Conservation (phyloP, 192 early-diverging fungal species). For the Linnemannia hyalina region DNA sequence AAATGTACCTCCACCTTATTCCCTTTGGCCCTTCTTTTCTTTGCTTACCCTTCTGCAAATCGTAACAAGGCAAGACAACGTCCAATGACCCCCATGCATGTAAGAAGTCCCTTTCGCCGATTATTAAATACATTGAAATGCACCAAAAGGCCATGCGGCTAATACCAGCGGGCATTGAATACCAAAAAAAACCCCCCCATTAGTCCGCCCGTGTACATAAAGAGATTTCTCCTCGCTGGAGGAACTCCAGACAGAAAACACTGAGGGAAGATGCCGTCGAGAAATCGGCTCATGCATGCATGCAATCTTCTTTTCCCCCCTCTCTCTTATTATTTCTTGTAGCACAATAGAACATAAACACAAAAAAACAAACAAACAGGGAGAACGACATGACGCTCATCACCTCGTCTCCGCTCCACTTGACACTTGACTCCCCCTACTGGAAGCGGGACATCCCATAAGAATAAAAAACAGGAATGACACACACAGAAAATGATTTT, state of each 20-base stretch:
- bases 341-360: background rate
- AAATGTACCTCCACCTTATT: background rate
- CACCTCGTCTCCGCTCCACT: background rate
- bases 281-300: constrained; percentile 1
- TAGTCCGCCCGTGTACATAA: background rate
- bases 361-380: background rate
- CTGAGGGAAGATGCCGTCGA: background rate
- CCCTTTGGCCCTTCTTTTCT: background rate
- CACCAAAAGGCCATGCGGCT: constrained; percentile 7
- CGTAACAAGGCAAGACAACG: background rate
- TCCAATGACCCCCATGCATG: background rate
- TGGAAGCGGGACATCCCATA: too few relatives aligned
- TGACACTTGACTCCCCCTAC: background rate
- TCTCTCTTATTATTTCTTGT: background rate
- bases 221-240: background rate
- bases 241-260: background rate
- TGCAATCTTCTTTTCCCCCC: background rate
- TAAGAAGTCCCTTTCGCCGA: background rate
- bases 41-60: background rate
- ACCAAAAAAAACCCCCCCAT: background rate
- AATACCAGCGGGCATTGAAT: background rate
- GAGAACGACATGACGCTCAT: background rate
- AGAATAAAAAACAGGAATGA: too few relatives aligned
- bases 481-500: too few relatives aligned
- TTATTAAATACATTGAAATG: background rate